phyloP scores from a whole-genome alignment of 768 basidiomycete genomes.

The Boletellus sp. region DNA sequence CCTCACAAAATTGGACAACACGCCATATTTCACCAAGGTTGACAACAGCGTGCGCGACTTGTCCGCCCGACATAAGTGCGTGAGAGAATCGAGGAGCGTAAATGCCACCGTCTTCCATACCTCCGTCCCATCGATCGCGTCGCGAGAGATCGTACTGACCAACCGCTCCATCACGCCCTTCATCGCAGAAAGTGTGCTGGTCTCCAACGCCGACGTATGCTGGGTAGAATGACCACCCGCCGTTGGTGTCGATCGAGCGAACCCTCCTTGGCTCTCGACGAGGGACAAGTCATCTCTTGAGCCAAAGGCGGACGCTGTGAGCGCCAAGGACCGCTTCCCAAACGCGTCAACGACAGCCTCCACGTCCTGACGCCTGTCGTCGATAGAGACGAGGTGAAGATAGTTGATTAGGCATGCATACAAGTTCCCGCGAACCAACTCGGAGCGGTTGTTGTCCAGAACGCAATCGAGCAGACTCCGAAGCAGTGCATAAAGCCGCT shows the following conservation, averaged over 20 bases:
- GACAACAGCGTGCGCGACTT: constrained; percentile 61
- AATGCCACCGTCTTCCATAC: constrained; percentile 98
- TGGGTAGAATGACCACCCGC: constrained; percentile 5
- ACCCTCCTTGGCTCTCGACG: constrained; percentile 34
- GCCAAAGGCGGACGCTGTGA: constrained; percentile 34
- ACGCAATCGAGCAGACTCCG: constrained; percentile 73
- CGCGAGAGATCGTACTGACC: constrained; percentile 70
- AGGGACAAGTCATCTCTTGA: constrained; percentile 41
- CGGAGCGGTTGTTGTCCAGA: constrained; percentile 70
- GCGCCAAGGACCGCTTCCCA: constrained; percentile 26
- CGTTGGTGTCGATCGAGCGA: constrained; percentile 20
- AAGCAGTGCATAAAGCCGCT: constrained; percentile 72
- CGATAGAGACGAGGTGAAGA: constrained; percentile 55
- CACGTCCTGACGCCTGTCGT: constrained; percentile 12
- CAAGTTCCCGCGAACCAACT: constrained; percentile 90
- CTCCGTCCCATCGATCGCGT: constrained; percentile 92
- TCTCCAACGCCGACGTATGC: constrained; percentile 45
- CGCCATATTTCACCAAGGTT: constrained; percentile 67
- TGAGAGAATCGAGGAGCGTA: constrained; percentile 79
- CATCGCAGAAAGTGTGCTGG: constrained; percentile 62
- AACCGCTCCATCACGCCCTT: constrained; percentile 69
- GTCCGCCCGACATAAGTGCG: constrained; percentile 66
- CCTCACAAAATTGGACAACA: constrained; percentile 74
- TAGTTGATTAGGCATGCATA: constrained; percentile 91
- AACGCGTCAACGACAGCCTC: constrained; percentile 17